Conservation (phyloP, 768 basidiomycete genomes). For the Lentinus tigrinus region DNA sequence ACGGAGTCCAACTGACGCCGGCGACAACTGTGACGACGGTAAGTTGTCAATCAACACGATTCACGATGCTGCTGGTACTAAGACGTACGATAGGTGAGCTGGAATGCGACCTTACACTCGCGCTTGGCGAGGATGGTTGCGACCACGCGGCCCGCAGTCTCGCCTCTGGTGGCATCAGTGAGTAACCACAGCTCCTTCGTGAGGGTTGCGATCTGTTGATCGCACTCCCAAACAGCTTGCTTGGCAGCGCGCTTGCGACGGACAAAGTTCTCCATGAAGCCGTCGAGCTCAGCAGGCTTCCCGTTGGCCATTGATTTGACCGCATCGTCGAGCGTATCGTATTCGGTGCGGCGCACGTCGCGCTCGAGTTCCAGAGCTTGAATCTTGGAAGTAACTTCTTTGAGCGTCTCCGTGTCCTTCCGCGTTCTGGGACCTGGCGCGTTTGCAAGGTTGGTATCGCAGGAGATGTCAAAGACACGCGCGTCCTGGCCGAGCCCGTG, state of each 20-base stretch:
- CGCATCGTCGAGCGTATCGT: conserved; percentile 42
- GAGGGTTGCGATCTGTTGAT: conserved; percentile 39
- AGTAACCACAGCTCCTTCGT: conserved; percentile 5
- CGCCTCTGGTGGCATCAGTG: neutral
- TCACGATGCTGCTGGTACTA: no score
- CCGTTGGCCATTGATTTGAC: conserved; percentile 46
- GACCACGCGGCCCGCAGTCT: neutral
- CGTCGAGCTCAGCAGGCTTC: conserved; percentile 35
- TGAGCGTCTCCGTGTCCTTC: conserved; percentile 22
- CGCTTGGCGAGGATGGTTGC: conserved; percentile 4
- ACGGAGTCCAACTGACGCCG: conserved; percentile 49
- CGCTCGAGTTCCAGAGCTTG: conserved; percentile 37
- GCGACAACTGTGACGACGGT: conserved; percentile 43
- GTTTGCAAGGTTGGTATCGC: conserved; percentile 26
- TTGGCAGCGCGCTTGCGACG: conserved; percentile 37
- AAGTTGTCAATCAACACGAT: conserved; percentile 15
- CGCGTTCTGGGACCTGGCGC: neutral
- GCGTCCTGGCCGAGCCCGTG: conserved; percentile 44
- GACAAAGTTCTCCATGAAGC: conserved; percentile 43
- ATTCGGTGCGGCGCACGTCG: conserved; percentile 40
- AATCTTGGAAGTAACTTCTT: conserved; percentile 34
- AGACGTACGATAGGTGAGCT: conserved; percentile 53
- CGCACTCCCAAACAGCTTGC: conserved; percentile 32
- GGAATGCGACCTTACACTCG: conserved; percentile 36
- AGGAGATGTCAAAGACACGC: conserved; percentile 57